Evolutionary conservation across 208 protist species (phyloP).

Genomic region (Trichomonas gallinae): DNA sequence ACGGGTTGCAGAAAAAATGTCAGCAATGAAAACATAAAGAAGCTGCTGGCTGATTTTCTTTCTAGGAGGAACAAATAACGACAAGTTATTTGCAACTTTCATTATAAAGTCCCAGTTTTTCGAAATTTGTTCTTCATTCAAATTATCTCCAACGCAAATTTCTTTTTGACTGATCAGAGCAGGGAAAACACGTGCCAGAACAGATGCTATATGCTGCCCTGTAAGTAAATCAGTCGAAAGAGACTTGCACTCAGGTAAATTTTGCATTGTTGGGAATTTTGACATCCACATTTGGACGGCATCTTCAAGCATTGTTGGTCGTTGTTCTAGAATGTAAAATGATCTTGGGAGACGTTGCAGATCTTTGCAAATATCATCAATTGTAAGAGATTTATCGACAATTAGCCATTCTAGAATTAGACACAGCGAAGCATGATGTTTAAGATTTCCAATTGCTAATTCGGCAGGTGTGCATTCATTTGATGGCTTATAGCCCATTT

Average conservation of each 20-base stretch:
- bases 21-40: background rate
- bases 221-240: background rate
- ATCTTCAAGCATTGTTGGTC: background rate
- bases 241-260: background rate
- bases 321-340: background rate
- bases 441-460: background rate
- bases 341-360: background rate
- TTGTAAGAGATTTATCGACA: conserved; percentile 8
- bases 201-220: background rate
- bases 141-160: background rate
- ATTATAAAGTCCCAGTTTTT: background rate
- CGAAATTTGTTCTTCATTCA: background rate
- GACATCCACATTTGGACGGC: background rate
- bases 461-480: background rate
- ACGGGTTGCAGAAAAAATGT: background rate
- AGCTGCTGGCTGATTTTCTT: background rate
- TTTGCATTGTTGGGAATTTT: background rate
- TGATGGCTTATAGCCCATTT: background rate
- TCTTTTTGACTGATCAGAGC: background rate
- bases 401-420: background rate
- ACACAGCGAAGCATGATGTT: background rate
- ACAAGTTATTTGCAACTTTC: background rate
- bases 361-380: background rate
- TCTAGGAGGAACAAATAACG: background rate
- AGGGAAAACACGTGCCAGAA: background rate